Evolutionary conservation across 2,329 filamentous ascomycete species (phyloP), one percentile per base, ranked within the genome.

Genomic region (Cladosporium halotolerans): DNA sequence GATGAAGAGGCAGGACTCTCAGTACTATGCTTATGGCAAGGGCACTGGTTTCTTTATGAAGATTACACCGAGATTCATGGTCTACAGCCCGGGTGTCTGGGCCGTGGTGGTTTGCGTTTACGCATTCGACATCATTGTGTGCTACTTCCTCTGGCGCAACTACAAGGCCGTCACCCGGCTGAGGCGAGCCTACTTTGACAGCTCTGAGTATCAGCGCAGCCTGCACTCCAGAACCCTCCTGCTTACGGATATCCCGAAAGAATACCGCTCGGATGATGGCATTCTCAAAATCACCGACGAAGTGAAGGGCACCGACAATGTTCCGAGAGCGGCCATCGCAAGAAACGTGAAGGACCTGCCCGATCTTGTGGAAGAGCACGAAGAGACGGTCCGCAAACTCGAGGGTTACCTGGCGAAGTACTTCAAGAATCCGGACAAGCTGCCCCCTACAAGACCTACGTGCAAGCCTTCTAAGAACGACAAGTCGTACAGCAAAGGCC

Each of bases 311-410:
- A 88, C 85, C 19, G 86, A 87, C 9, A 87, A 86, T 9, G 82
- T 90, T 52, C 88, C 90, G 2, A 80, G 87, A 57, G 89, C 86
- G 16, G 85, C 88, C 9, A 85, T 97, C 62, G 91, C 89, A 19
- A 83, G 93, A 58, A 96, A 97, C 63, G 90, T 96, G 57, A 95
- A 92, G 69, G 85, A 92, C 38, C 77, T 99, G 10, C 93, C 93
- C 9, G 79, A 86, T 14, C 74, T 97, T 54, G 93, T 99, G 57
- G 82, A 86, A 55, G 80, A 95, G 66, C 91, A 99, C 65, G 85
- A 89, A 52, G 77, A 86, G 58, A 79, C 84, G 0, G 93, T 99
- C 33, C 83, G 88, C 45, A 79, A 89, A 60, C 79, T 99, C 38
- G 93, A 99, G 68, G 80, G 81, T 43, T 80, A 95, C 3, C 73